Evolutionary conservation across 2,329 filamentous ascomycete species (phyloP), one percentile per base, ranked within the genome.

Genomic region (Orbilia javanica): DNA sequence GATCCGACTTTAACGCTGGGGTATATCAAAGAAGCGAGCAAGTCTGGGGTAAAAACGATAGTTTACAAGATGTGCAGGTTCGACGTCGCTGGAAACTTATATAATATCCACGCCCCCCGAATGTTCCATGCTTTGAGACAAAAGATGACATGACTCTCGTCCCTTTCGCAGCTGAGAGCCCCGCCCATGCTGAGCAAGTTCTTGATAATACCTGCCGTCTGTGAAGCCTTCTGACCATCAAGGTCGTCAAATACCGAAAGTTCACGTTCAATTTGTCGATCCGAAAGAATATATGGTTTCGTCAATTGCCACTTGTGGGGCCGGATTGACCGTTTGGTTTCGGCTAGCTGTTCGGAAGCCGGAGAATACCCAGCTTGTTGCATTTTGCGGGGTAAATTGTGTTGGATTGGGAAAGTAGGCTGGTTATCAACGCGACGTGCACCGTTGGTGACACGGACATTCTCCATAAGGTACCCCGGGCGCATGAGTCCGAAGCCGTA

Each of bases 361-460:
- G 70, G 70, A 25, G 31, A 74, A 74, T 74, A 60, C 63, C 70
- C 70, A 74, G 50, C 7, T 63, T 63, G 70, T 74, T 68, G 70
- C 52, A 66, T 73, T 73, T 73, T 66, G 60, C 50, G 48, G 62
- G 48, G 50, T 66, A 60, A 46, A 46, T 39, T 27, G 44, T 57
- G 65, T 68, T 68, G 65, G 6, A 25, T 60, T 55, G 29, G 53
- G 31, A 20, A 60, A 39, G n/a, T 22, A 20, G 29, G 31, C 31
- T 20, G 31, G 31, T 25, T 22, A 48, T 18, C n/a, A n/a, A n/a
- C n/a, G n/a, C n/a, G n/a, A n/a, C n/a, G n/a, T n/a, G n/a, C n/a
- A n/a, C n/a, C n/a, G n/a, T n/a, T n/a, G n/a, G 20, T 3, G 39
- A 48, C 15, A 64, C 53, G 53, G 53, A 39, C 18, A 60, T 50